Evolutionary conservation across 2,329 filamentous ascomycete species (phyloP).

Genomic region (Alternaria novae-zelandiae): DNA sequence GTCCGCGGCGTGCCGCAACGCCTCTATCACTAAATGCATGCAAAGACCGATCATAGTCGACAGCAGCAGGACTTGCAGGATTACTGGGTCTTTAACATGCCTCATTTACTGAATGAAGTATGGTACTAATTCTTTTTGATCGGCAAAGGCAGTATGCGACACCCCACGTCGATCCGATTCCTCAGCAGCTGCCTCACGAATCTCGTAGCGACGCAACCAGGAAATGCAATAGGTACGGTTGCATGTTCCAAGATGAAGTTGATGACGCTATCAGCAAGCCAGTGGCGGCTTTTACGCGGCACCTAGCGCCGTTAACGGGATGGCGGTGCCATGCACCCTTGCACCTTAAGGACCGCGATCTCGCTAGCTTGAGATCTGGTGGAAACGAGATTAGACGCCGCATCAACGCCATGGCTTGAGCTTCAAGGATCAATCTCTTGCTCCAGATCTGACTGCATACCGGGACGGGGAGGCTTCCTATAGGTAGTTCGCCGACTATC

Average conservation of each 20-base stretch:
- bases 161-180: not conserved
- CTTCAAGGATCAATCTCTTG: not conserved
- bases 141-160: not conserved
- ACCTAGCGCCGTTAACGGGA: not conserved
- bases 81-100: not conserved
- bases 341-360: not conserved
- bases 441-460: not conserved
- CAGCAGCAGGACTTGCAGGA: not conserved
- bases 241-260: not conserved
- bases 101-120: not conserved
- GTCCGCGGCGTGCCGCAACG: not conserved
- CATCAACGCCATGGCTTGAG: not conserved
- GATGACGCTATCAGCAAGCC: not conserved
- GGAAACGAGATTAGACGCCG: not conserved
- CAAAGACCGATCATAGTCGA: not conserved
- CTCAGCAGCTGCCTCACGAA: not conserved
- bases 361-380: not conserved
- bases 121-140: slow-evolving; percentile 3
- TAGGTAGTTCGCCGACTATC: not conserved
- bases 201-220: not conserved
- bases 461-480: slow-evolving; percentile 5
- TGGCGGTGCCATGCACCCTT: not conserved
- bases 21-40: not conserved
- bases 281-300: not conserved
- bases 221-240: not conserved